These are phyloP conservation scores for Neoconidiobolus thromboides DNA, from an alignment of 371 early-diverging fungal genomes.

Conservation along the genomic window DNA sequence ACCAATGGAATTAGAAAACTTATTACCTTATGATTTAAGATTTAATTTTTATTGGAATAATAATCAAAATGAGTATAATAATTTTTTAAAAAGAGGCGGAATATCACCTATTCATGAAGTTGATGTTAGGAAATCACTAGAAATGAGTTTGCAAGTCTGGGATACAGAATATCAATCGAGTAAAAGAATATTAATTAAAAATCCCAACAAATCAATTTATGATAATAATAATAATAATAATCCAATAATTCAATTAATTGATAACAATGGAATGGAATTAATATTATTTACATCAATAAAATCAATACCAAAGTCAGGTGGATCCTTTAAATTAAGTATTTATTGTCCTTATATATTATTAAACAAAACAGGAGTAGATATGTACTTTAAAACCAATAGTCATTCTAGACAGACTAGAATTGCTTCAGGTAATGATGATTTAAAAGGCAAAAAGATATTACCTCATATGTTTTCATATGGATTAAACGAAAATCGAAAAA, in stretches of 20 bases:
- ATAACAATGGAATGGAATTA: conserved; percentile 36
- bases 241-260: conserved; percentile 31
- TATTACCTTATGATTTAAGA: conserved; percentile 60
- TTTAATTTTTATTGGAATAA: conserved; percentile 48
- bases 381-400: conserved; percentile 59
- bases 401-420: conserved; percentile 47
- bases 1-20: conserved; percentile 87
- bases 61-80: conserved; percentile 36
- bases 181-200: conserved; percentile 69
- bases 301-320: conserved; percentile 43
- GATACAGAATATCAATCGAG: conserved; percentile 33
- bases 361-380: conserved; percentile 75
- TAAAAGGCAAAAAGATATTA: conserved; percentile 18
- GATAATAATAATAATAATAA: background rate
- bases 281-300: conserved; percentile 46
- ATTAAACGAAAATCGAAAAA: conserved; percentile 55
- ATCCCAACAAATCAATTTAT: conserved; percentile 46
- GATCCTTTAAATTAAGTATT: conserved; percentile 40
- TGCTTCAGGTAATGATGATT: conserved; percentile 39
- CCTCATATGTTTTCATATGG: conserved; percentile 93
- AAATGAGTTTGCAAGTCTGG: conserved; percentile 48
- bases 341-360: conserved; percentile 64
- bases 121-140: conserved; percentile 60
- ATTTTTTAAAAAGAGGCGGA: conserved; percentile 46
- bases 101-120: conserved; percentile 65